Evolutionary conservation across 2,329 filamentous ascomycete species (phyloP).

Genomic region (Fusarium fujikuroi): DNA sequence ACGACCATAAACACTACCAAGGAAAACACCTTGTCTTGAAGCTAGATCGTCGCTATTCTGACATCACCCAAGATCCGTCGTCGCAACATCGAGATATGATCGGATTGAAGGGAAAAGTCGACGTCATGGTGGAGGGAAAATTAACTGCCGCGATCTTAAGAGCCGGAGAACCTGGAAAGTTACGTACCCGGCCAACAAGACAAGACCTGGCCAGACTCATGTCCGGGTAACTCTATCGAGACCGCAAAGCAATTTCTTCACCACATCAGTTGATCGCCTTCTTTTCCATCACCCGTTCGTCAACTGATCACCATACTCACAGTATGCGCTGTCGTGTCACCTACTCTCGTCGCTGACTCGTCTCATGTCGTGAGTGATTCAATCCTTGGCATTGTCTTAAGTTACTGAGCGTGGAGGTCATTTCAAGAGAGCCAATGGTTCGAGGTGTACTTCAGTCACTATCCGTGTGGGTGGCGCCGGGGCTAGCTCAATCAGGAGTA

Average conservation of each 20-base stretch:
- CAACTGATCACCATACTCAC: neutral
- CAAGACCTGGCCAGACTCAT: neutral
- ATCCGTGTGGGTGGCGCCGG: constrained; percentile 33
- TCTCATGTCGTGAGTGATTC: constrained; percentile 1
- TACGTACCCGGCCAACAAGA: neutral
- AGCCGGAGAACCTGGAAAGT: constrained; percentile 11
- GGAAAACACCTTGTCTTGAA: neutral
- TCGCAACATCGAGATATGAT: constrained; percentile 9
- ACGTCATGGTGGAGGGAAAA: constrained; percentile 26
- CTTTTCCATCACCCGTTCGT: neutral
- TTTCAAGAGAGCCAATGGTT: constrained; percentile 38
- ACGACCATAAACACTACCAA: neutral
- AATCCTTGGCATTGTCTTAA: constrained; percentile 17
- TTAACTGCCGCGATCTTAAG: constrained; percentile 15
- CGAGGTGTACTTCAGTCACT: constrained; percentile 9
- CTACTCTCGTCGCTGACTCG: constrained; percentile 12
- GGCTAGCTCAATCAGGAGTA: constrained; percentile 31
- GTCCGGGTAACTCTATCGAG: neutral
- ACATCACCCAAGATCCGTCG: constrained; percentile 21
- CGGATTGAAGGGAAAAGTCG: neutral
- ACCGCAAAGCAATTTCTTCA: neutral
- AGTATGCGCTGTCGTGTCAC: neutral
- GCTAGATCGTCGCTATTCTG: constrained; percentile 13
- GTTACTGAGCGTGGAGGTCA: constrained; percentile 20
- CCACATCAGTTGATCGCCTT: neutral